A percentile compares a stretch with the other conserved stretches of the same genome.
phyloP scores from a whole-genome alignment of 495 filamentous ascomycete genomes.

The Tuber melanosporum region DNA sequence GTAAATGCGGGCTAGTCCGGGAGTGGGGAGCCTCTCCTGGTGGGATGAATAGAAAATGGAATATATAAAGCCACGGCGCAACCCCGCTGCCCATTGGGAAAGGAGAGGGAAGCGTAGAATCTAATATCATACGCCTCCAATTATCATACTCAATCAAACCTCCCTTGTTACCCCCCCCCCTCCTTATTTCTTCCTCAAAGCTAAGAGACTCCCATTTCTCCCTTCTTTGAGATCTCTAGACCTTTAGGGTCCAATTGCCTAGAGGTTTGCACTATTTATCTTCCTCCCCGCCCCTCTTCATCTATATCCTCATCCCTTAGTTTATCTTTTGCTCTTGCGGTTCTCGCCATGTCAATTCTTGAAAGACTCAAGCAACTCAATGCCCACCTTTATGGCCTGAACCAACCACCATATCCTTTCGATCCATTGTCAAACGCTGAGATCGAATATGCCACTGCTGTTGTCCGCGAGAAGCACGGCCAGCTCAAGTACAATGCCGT shows the following conservation, averaged over 20 bases:
- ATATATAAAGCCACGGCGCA: background rate
- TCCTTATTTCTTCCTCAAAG: background rate
- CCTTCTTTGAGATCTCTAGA: background rate
- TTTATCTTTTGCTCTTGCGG: background rate
- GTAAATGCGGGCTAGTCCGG: background rate
- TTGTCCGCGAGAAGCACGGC: conserved; percentile 66
- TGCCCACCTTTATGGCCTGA: conserved; percentile 55
- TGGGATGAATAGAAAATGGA: background rate
- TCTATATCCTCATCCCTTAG: background rate
- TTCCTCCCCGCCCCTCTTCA: conserved; percentile 1
- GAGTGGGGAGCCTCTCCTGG: background rate
- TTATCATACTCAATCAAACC: background rate
- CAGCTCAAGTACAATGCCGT: conserved; percentile 80
- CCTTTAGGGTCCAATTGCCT: background rate
- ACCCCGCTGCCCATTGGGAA: background rate
- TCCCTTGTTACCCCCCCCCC: background rate
- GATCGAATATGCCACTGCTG: conserved; percentile 65
- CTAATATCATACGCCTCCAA: background rate
- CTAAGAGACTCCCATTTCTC: background rate
- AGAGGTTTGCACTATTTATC: background rate
- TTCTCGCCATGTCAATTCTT: conserved; percentile 41
- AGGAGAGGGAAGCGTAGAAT: background rate
- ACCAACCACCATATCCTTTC: conserved; percentile 64
- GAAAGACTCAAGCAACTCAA: conserved; percentile 64
- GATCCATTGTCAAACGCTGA: conserved; percentile 74